Base-by-base conservation (phyloP, 768 basidiomycete genomes). In the Amanita molliuscula region DNA sequence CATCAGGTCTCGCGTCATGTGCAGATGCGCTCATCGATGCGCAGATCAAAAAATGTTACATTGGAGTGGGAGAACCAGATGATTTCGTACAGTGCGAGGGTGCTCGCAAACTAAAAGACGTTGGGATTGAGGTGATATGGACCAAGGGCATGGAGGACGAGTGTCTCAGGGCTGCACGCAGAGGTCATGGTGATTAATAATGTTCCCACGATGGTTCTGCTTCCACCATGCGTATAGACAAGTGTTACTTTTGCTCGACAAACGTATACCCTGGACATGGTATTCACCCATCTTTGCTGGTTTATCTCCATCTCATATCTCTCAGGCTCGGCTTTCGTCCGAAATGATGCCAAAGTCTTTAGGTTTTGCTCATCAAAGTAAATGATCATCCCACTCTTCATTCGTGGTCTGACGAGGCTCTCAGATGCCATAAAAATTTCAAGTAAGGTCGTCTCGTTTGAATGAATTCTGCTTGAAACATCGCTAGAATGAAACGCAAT, bases 401-500 rank as follows among this genome's bases (percentile, higher is more conserved):
- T 44, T 26, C 16, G 33, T 43, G 13, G 6, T 43, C 49, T 50
- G 28, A 48, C 13, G 25, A 34, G 6, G n/a, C 4, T 18, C 13
- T 48, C 46, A 94, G 90, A 75, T 96, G 96, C 65, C 90, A 97
- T 68, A 98, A 98, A 72, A 99, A 97, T 69, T 99, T 99, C 82
- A 99, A 99, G 92, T 91, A 60, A 56, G 78, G 9, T 36, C n/a
- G 21, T 36, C 16, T 35, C 16, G 7, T 23, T 6, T 44, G 20
- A 42, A 9, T 15, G 16, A 6, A 20, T 28, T 52, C 43, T 23
- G 28, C 46, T 50, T 51, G 52, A 2, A 46, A 54, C 42, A 52
- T 33, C 36, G 29, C 21, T 48, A 94, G 92, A 68, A 97, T 98
- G 96, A 98, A 98, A 74, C 87, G 96, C 34, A 99, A 98, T 70